Evolutionary conservation across 1,284 basidiomycete species (phyloP).

Genomic region (Ustilago trichophora): DNA sequence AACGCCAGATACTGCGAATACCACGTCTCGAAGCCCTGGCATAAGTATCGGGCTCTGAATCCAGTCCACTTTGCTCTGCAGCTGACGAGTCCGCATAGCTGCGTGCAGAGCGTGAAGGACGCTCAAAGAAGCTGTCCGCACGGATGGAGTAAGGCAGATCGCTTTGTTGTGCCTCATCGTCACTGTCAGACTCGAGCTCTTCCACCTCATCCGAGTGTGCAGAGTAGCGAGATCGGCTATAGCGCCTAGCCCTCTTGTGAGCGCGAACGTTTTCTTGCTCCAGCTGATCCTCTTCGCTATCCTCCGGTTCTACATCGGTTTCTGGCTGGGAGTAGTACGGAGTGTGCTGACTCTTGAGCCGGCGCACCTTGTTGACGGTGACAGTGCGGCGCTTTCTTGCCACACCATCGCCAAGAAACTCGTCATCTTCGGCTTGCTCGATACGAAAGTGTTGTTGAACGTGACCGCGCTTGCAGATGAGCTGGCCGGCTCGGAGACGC

Average conservation of each 20-base stretch:
- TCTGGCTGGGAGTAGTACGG: constrained; percentile 35
- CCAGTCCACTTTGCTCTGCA: constrained; percentile 24
- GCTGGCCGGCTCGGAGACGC: constrained; percentile 40
- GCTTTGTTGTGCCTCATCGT: neutral
- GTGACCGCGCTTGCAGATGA: constrained; percentile 51
- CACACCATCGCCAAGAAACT: constrained; percentile 37
- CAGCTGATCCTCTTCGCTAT: constrained; percentile 30
- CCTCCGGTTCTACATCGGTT: constrained; percentile 38
- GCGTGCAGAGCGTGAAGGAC: constrained; percentile 6
- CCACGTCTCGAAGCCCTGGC: constrained; percentile 26
- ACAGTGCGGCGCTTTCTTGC: constrained; percentile 24
- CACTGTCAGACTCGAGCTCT: constrained; percentile 1
- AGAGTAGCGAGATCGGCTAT: constrained; percentile 11
- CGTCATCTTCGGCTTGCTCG: constrained; percentile 46
- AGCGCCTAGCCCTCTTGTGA: constrained; percentile 16
- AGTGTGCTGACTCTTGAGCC: constrained; percentile 39
- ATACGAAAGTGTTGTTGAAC: constrained; percentile 48
- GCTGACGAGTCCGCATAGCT: constrained; percentile 34
- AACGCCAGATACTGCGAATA: constrained; percentile 26
- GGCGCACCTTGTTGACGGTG: constrained; percentile 23
- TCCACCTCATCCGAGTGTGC: constrained; percentile 6
- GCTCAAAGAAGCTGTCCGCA: constrained; percentile 38
- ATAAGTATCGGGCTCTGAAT: constrained; percentile 20
- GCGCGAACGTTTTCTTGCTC: constrained; percentile 8
- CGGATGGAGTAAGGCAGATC: constrained; percentile 23